Base-by-base conservation (phyloP, 306 rosid species). In the Lagenaria siceraria region DNA sequence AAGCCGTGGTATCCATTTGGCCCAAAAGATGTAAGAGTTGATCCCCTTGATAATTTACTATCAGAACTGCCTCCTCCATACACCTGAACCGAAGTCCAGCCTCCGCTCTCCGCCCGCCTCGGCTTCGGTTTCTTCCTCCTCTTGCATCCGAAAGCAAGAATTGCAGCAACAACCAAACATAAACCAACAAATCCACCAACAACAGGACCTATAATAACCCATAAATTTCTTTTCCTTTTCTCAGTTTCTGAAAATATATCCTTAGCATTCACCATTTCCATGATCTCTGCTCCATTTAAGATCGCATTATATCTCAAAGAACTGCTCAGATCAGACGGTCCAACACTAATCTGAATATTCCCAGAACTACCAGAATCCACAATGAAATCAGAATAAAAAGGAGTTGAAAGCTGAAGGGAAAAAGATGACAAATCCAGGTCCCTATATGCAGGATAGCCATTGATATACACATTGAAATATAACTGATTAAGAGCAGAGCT, bases 231-330 rank as follows among this genome's bases (percentile, higher is more conserved):
- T 83, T 85, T 85, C 65, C 76, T 62, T 19, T 56, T 61, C 31
- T 40, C 83, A 75, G 5, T n/a, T 35, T 65, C 38, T 9, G 82
- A 10, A 63, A 24, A 69, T 9, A 75, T 51, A 66, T 65, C 74
- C 33, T 68, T 80, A 33, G 76, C 80, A 79, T 81, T 84, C 77
- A 87, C 83, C 83, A 96, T 86, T 86, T 86, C 86, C 99, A 96
- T 87, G 76, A 96, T 90, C 96, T 96, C 99, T 7, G 94, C 99
- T 43, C 99, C 99, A 85, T 96, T 96, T 87, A 96, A 81, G 83
- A 96, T 85, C 29, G 98, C 99, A 81, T 96, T 90, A 48, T 82
- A 86, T 83, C 90, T 83, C 19, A 82, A 69, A 49, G 90, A 78
- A 80, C 85, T 82, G 80, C 91, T 92, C 53, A 92, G 86, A 27